Evolutionary conservation across 768 basidiomycete genomes (phyloP), one percentile per base, ranked within the genome.

Genomic region (Termitomyces sp.): DNA sequence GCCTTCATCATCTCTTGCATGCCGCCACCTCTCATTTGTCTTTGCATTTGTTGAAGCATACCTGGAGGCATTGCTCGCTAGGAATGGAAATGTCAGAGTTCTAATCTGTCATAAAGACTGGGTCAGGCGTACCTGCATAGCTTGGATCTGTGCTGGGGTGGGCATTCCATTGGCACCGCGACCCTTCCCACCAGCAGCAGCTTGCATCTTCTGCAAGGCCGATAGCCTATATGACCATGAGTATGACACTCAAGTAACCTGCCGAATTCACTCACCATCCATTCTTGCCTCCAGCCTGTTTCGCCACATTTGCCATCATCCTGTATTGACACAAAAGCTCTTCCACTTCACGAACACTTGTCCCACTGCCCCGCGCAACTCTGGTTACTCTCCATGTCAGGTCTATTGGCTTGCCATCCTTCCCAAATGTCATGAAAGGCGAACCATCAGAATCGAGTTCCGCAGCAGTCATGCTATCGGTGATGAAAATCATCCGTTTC

Each of bases 301-400:
- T 97, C 32, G 96, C 97, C 90, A 99, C 95, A 65, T 92, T 95
- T 51, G 94, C 88, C 92, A 99, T 97, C 91, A 98, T 95, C 43
- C 92, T 84, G 64, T 98, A 97, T 72, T 99, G 97, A 63, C 92
- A 93, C 43, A 99, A 74, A 53, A 98, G 69, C 66, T 99, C 96
- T 69, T 99, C 97, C n/a, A 99, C 96, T 74, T 99, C 97, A 57
- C 93, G 81, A 25, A 99, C 91, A 62, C 85, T 90, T 47, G 95
- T 97, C 31, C 97, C 97, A 63, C 91, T 93, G 41, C 97, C 97
- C 56, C 84, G 80, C 3, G 97, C 97, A 20, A 99, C 92, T 53
- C 95, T 80, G 44, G 84, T 83, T 9, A 97, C 90, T 47, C 95
- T 83, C 86, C 88, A 91, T 60, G 95, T 97, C 58, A 98, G 74